phyloP scores from a whole-genome alignment of 805 yeast species.

The Allodekkera sacchari region DNA sequence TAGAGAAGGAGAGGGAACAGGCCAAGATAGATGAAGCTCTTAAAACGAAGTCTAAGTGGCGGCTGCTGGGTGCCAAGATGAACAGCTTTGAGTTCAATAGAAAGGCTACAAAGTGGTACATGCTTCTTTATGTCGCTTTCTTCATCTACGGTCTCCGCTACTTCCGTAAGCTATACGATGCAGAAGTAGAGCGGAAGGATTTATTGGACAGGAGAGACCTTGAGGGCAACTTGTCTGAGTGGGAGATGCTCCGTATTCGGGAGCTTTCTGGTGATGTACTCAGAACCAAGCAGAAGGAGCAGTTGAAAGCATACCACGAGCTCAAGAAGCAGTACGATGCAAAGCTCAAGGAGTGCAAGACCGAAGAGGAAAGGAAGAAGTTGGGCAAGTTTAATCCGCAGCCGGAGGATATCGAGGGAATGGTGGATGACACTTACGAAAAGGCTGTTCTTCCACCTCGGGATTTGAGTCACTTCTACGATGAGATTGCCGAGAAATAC shows the following conservation, averaged over 20 bases:
- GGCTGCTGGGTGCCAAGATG: constrained; percentile 45
- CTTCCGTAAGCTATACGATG: constrained; percentile 56
- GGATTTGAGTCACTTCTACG: constrained; percentile 78
- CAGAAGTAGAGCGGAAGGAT: constrained; percentile 49
- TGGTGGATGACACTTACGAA: constrained; percentile 23
- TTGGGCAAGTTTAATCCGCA: constrained; percentile 26
- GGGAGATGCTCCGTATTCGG: constrained; percentile 54
- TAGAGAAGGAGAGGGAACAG: constrained; percentile 21
- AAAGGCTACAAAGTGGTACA: constrained; percentile 53
- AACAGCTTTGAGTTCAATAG: constrained; percentile 52
- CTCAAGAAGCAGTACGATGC: constrained; percentile 31
- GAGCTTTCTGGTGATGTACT: constrained; percentile 48
- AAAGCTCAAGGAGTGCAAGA: constrained; percentile 5
- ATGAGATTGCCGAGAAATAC: constrained; percentile 68
- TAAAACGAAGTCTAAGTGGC: constrained; percentile 24
- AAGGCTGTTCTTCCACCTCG: constrained; percentile 53
- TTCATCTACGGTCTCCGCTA: constrained; percentile 52
- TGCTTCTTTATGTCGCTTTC: constrained; percentile 51
- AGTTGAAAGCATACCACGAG: constrained; percentile 49
- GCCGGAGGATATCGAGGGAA: constrained; percentile 23
- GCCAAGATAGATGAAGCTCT: constrained; percentile 24
- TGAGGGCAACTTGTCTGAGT: constrained; percentile 43
- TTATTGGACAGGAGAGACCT: constrained; percentile 21
- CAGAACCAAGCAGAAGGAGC: constrained; percentile 56
- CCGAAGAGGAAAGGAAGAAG: constrained; percentile 11